Base-by-base conservation (phyloP, 306 rosid species). In the Sphenostylis stenocarpa region DNA sequence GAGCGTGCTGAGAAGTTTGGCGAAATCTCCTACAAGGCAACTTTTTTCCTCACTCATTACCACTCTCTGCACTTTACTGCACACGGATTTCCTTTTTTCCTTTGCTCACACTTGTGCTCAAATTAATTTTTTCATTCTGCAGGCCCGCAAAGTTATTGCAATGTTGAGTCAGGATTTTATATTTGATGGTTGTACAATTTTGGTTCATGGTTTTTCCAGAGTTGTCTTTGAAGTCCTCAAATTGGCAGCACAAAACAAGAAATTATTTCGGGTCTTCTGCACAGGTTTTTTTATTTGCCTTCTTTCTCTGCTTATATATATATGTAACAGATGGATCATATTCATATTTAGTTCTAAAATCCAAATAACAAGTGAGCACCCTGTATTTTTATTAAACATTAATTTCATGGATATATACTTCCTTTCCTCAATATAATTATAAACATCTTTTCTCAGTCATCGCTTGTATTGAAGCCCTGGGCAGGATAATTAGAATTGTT, bases 1-100 rank as follows among this genome's bases (percentile, higher is more conserved):
- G 97, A 93, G 79, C 96, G 98, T 11, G 97, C 98, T 0, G 93
- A 93, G 48, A 93, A 85, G 86, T 93, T 93, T 75, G 97, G 98
- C 68, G 97, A 93, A 80, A 89, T 93, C 83, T 93, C 97, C 7
- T 75, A 76, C 68, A 90, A 89, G 98, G 98, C 26, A 38, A 31
- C 14, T 62, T 69, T 26, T 43, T 12, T 29, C 7, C 23, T 58
- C 20, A 2, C 17, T 41, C n/a, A 0, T 9, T 39, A 9, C 4
- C 4, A 12, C 23, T 7, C 6, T 48, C 19, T 17, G 28, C 28
- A 1, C 6, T 9, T 1, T 28, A 3, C 13, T 61, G 3, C 52
- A 16, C 26, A 7, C 45, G 68, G 9, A 4, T 14, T 19, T 3
- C 0, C 74, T 13, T 2, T 38, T 44, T 6, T 34, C 11, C 21